Base-by-base conservation (phyloP, 495 filamentous ascomycete genomes). In the Lasiosphaeris hirsuta region DNA sequence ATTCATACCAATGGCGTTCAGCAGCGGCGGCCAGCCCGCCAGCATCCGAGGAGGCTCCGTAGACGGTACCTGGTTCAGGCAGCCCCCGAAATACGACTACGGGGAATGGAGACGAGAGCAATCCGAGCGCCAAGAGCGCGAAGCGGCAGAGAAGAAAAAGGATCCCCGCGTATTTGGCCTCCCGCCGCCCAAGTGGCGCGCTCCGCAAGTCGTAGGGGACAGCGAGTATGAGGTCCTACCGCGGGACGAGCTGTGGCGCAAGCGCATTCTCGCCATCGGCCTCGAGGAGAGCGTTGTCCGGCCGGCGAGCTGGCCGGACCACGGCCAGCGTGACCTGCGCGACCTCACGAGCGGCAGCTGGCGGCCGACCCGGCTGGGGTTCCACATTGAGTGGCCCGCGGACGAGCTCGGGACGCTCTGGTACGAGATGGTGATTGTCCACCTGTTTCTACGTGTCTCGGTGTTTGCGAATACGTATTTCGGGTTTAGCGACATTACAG, bases 391-490 rank as follows among this genome's bases (percentile, higher is more conserved):
- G 13, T 61, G 60, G 54, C 46, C 48, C 13, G 34, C 18, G 0
- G 40, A 11, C 6, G 65, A 61, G 51, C 7, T 57, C 7, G 33
- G 19, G 15, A 23, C 13, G 1, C 53, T 56, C 3, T 68, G 65
- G 63, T 68, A 35, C 30, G 60, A 62, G 50, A 52, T 34, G n/a
- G n/a, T 58, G 6, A 66, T 62, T 36, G n/a, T 3, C 11, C 39
- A 59, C 14, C 11, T 68, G 41, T 63, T 49, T 36, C 3, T 40
- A 30, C 45, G 54, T 18, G 56, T 54, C 3, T 14, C 19, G 11
- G 14, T 35, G 13, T 49, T 63, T 34, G 57, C 33, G 17, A 15
- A 46, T 15, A 36, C 11, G 33, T 62, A 63, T 36, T 63, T 68
- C 50, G 57, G 43, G 7, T 34, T 40, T 15, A 47, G 39, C 6